Conservation (phyloP, 352 stramenopile genomes). For the Pythium periplocum region DNA sequence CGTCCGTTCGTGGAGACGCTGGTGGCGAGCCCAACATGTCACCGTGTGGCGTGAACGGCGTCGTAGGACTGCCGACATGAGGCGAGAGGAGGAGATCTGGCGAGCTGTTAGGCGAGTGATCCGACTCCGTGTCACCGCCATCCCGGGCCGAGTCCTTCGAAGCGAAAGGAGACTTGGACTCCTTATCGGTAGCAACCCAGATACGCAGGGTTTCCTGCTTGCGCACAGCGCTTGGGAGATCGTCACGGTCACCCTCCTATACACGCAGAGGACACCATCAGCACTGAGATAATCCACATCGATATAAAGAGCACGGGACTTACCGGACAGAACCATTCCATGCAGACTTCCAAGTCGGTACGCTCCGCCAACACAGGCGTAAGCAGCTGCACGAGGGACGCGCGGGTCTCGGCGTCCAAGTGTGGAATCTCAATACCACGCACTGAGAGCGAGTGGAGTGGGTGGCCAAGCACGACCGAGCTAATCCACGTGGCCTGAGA, state of each 20-base stretch:
- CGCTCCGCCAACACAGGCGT: constrained; percentile 80
- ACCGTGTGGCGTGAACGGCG: constrained; percentile 11
- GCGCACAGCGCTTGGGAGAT: constrained; percentile 45
- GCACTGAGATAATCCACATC: neutral
- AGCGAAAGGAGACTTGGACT: constrained; percentile 77
- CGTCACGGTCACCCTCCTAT: constrained; percentile 62
- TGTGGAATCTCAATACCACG: constrained; percentile 84
- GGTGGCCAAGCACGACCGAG: constrained; percentile 62
- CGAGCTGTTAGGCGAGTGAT: constrained; percentile 39
- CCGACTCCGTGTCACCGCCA: constrained; percentile 52
- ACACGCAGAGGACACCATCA: neutral
- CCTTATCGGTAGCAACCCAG: constrained; percentile 84
- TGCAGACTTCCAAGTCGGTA: constrained; percentile 80
- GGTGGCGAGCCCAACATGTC: constrained; percentile 32
- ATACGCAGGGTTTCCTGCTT: constrained; percentile 79
- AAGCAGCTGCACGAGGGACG: constrained; percentile 64
- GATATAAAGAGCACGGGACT: constrained; percentile 5
- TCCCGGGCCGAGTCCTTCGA: constrained; percentile 40
- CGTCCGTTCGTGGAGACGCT: constrained; percentile 31
- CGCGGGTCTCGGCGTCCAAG: constrained; percentile 62
- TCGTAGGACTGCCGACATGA: constrained; percentile 45
- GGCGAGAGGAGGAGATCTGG: constrained; percentile 40
- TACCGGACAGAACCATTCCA: constrained; percentile 86
- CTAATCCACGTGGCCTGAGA: constrained; percentile 74
- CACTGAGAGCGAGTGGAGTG: constrained; percentile 60